Conservation (phyloP, 108 stramenopile species). For the Fistulifera pelliculosa region DNA sequence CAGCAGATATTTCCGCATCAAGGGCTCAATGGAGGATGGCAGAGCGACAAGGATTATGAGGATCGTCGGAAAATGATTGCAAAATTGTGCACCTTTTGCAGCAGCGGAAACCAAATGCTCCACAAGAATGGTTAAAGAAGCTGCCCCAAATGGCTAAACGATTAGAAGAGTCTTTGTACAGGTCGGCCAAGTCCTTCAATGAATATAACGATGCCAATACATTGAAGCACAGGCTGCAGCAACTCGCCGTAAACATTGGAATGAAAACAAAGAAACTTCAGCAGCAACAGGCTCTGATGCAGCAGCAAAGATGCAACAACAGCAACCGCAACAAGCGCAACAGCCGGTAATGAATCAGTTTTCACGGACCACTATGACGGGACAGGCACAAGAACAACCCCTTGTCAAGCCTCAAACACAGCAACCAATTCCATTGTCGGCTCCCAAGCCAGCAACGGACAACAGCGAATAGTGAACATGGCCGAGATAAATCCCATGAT, state of each 20-base stretch:
- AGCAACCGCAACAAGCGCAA: conserved; percentile 19
- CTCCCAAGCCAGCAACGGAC: conserved; percentile 23
- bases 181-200: conserved; percentile 79
- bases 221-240: conserved; percentile 90
- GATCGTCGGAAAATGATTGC: conserved; percentile 90
- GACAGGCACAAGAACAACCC: conserved; percentile 24
- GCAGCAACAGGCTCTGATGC: conserved; percentile 33
- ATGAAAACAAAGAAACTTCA: conserved; percentile 74
- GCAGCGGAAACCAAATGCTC: conserved; percentile 89
- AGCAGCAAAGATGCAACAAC: conserved; percentile 31
- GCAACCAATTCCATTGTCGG: conserved; percentile 32
- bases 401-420: conserved; percentile 40
- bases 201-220: conserved; percentile 87
- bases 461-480: conserved; percentile 69
- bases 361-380: background rate
- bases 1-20: conserved; percentile 38
- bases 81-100: conserved; percentile 91
- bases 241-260: conserved; percentile 87
- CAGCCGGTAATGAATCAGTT: conserved; percentile 1
- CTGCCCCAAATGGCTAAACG: conserved; percentile 95
- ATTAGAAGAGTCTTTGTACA: conserved; percentile 89
- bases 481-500: conserved; percentile 76
- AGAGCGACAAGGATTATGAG: conserved; percentile 79
- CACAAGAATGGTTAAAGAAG: conserved; percentile 92
- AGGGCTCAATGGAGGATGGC: conserved; percentile 86